Conservation (phyloP, 306 rosid species). For the Vigna hirtella region DNA sequence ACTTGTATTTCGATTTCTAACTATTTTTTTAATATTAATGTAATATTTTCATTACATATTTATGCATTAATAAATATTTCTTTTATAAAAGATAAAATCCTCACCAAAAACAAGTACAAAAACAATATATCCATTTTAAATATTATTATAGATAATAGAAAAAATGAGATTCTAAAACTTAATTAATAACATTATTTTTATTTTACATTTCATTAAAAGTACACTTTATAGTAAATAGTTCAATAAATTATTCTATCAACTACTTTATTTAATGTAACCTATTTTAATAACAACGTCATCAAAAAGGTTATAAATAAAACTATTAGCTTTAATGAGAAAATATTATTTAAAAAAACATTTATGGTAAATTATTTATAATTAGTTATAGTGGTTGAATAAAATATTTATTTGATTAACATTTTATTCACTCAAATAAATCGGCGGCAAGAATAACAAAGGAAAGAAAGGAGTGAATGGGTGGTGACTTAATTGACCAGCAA, state of each 20-base stretch:
- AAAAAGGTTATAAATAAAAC: not conserved
- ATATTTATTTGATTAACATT: not conserved
- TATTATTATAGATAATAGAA: too few relatives aligned
- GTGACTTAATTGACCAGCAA: not conserved
- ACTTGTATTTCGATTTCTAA: too few relatives aligned
- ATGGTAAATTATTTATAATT: not conserved
- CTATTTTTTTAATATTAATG: too few relatives aligned
- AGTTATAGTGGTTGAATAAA: too few relatives aligned
- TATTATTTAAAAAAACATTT: not conserved
- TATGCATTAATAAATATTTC: too few relatives aligned
- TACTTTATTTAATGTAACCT: not conserved
- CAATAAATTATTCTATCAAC: not conserved
- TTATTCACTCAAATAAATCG: not conserved
- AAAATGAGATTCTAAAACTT: not conserved
- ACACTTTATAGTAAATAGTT: too few relatives aligned
- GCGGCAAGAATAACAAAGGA: not conserved
- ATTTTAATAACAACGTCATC: not conserved
- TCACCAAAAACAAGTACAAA: too few relatives aligned
- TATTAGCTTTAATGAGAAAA: not conserved
- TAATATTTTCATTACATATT: too few relatives aligned
- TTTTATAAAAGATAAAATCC: too few relatives aligned
- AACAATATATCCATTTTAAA: too few relatives aligned
- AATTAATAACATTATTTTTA: not conserved
- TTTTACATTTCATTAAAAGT: not conserved
- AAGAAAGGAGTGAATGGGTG: not conserved